phyloP scores from a whole-genome alignment of 768 basidiomycete species.

The Boletales sp. region DNA sequence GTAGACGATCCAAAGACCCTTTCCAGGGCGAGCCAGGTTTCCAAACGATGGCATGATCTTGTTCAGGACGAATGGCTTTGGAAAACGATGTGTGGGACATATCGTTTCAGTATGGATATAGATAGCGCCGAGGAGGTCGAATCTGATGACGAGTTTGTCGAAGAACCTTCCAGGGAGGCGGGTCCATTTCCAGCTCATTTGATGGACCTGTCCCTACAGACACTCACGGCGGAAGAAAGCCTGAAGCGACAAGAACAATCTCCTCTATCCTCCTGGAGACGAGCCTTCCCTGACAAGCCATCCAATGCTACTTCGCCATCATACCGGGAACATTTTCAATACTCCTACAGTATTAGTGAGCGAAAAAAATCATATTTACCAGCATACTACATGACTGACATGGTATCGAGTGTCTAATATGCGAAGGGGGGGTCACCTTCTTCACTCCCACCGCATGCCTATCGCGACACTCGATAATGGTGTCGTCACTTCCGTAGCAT shows the following conservation, averaged over 20 bases:
- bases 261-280: slow-evolving; percentile 24
- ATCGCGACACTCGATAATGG: slow-evolving; percentile 45
- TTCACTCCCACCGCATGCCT: slow-evolving; percentile 59
- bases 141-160: slow-evolving; percentile 22
- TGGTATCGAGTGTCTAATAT: slow-evolving; percentile 66
- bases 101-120: slow-evolving; percentile 41
- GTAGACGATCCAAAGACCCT: slow-evolving; percentile 75
- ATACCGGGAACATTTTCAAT: slow-evolving; percentile 68
- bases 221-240: slow-evolving; percentile 32
- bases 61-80: slow-evolving; percentile 76
- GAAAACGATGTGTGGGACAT: slow-evolving; percentile 66
- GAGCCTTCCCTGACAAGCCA: slow-evolving; percentile 6
- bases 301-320: slow-evolving; percentile 29
- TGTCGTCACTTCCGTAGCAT: slow-evolving; percentile 83
- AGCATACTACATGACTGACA: background rate
- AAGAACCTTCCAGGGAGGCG: slow-evolving; percentile 34
- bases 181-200: slow-evolving; percentile 32
- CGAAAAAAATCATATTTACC: background rate
- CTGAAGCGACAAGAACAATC: slow-evolving; percentile 27
- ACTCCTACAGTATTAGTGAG: slow-evolving; percentile 69
- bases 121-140: slow-evolving; percentile 20
- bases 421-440: slow-evolving; percentile 67
- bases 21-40: slow-evolving; percentile 65
- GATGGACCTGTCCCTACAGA: slow-evolving; percentile 41
- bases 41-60: slow-evolving; percentile 65